Conservation (phyloP, 768 basidiomycete genomes). For the Pleurotus salmoneostramineus region DNA sequence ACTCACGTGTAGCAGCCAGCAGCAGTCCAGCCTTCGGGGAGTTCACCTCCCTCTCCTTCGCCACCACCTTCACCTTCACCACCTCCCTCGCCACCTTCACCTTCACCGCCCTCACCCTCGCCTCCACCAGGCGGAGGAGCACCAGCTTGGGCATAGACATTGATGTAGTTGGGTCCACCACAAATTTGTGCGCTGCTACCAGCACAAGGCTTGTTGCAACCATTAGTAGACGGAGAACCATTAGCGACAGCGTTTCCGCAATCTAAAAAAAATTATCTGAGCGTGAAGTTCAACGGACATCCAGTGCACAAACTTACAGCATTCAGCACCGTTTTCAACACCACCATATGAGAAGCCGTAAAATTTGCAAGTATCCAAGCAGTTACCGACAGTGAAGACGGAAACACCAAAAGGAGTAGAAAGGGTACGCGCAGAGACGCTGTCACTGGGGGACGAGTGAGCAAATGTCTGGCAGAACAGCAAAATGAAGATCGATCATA, state of each 20-base stretch:
- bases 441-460: conserved; percentile 7
- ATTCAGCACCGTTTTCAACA: conserved; percentile 13
- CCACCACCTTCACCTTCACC: not conserved
- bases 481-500: not conserved
- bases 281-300: not conserved
- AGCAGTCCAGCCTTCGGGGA: conserved; percentile 2
- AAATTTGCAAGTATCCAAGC: conserved; percentile 11
- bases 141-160: not conserved
- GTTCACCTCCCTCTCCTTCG: not conserved
- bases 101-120: not conserved
- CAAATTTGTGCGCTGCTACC: conserved; percentile 1
- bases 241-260: conserved; percentile 6
- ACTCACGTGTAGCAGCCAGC: conserved; percentile 14
- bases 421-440: conserved; percentile 7
- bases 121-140: not conserved
- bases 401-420: conserved; percentile 2
- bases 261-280: not conserved
- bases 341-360: conserved; percentile 10
- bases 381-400: conserved; percentile 8
- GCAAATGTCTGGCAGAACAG: not conserved
- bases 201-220: conserved; percentile 5
- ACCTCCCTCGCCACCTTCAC: not conserved
- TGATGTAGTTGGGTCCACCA: conserved; percentile 5
- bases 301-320: conserved; percentile 10
- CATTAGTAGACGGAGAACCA: not conserved